Base-by-base conservation (phyloP, 1,284 basidiomycete genomes). In the Cryptococcus sp. region DNA sequence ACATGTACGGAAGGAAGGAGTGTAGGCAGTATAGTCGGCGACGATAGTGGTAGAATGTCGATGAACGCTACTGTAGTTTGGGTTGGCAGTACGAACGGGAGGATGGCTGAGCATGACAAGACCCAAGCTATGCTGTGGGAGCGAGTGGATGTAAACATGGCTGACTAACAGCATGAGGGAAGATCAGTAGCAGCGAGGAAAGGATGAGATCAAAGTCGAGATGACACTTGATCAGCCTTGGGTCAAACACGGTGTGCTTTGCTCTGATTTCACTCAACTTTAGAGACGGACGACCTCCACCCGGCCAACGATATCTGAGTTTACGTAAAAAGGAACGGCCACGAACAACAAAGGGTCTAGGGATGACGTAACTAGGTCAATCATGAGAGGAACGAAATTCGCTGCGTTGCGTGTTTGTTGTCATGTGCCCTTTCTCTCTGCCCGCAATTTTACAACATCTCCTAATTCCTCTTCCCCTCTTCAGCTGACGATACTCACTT, bases 211-310 rank as follows among this genome's bases (percentile, higher is more conserved):
- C 29, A 34, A 34, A 4, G 13, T 10, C 13, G 29, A 34, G 29
- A 10, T 34, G 29, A 29, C 10, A 29, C 10, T 29, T 51, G 20
- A 52, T 41, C 39, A 22, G 16, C 23, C 39, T 25, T 19, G 26
- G 2, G 29, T 7, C 29, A 13, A 34, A 7, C 29, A 34, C 13
- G 29, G 29, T 34, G 26, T 39, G 44, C 40, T 34, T 20, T 22
- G 25, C 11, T 37, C 5, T 39, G 17, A 20, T 45, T 40, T 34
- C 26, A 17, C 34, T 39, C n/a, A 38, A 41, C n/a, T 19, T 19
- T 10, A 29, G 29, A 38, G n/a, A 50, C 52, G 55, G 43, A 47
- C 55, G 23, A 57, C 55, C 55, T 57, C 55, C 55, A 57, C 55
- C 38, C 17, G 13, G 5, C 16, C 15, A 8, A 19, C 22, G 29